Conservation (phyloP, 192 early-diverging fungal species). For the Lobosporangium transversale region DNA sequence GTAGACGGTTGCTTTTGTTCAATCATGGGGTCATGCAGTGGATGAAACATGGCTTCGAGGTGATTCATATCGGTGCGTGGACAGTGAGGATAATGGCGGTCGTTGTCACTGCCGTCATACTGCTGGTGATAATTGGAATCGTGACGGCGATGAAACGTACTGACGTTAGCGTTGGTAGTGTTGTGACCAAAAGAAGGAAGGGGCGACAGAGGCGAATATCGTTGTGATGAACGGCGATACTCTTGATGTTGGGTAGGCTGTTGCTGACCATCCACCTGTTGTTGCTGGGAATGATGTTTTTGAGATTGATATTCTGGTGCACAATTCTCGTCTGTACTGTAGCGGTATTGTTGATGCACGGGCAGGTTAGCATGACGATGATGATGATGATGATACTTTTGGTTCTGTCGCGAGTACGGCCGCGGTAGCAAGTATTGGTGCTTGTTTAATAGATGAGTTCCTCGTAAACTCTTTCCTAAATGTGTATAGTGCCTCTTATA, state of each 20-base stretch:
- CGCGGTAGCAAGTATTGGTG: too few species aligned
- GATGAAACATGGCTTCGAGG: constrained; percentile 31
- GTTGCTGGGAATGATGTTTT: background rate
- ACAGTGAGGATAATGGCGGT: constrained; percentile 3
- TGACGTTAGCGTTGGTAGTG: too few species aligned
- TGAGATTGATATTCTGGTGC: background rate
- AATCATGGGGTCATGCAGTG: constrained; percentile 11
- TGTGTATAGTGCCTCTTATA: constrained; percentile 1
- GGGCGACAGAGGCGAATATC: background rate
- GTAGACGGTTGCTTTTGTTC: background rate
- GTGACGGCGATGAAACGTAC: too few species aligned
- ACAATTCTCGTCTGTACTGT: constrained; percentile 13
- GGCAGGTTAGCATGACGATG: background rate
- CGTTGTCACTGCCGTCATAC: background rate
- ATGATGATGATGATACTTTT: constrained; percentile 14
- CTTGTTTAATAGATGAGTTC: too few species aligned
- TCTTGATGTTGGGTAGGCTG: constrained; percentile 12
- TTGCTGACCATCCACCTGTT: background rate
- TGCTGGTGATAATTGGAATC: too few species aligned
- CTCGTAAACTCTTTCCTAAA: background rate
- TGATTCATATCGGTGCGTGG: constrained; percentile 20
- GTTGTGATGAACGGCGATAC: constrained; percentile 14
- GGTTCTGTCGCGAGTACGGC: constrained; percentile 7
- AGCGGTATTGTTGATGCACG: constrained; percentile 5
- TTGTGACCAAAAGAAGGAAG: background rate